Base-by-base conservation (phyloP, 495 filamentous ascomycete genomes). In the Aspergillus leporis region DNA sequence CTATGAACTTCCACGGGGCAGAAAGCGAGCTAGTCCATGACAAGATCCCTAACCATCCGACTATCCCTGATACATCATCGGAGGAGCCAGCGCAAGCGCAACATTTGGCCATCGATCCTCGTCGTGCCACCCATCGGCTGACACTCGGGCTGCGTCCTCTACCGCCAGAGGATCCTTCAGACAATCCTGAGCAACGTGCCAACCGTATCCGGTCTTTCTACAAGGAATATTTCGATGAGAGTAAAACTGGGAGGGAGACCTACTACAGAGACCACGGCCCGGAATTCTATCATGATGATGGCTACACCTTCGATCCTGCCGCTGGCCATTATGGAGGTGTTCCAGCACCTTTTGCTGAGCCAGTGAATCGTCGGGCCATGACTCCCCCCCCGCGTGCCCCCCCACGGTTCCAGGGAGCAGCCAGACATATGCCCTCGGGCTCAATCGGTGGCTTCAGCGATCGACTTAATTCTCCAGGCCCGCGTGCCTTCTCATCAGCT, bases 171-270 rank as follows among this genome's bases (percentile, higher is more conserved):
- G 88, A 90, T 34, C 90, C 92, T n/a, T 71, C 80, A 30, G 90
- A 92, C 62, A 90, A 96, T 68, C 90, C 94, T 3, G 94, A 98
- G 75, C 85, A 93, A 74, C 85, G 94, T 69, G 94, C 94, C 60
- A 97, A 96, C 75, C 85, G 95, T 22, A 98, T 98, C 62, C 85
- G 94, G 63, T 98, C 95, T 23, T 98, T 98, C 77, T 98, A 98
- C 77, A 97, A 97, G 71, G 94, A 98, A 72, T 98, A 98, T 73
- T 98, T 98, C 60, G 94, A 98, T 54, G 93, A 96, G 23, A 86
- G 83, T 19, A 90, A 88, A 69, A 79, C 78, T 0, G 79, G 75
- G n/a, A 71, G 68, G 46, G 74, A 79, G 32, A 63, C 72, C 3
- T 89, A 91, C 66, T 87, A 88, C 56, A 86, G 91, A 62, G 88